phyloP scores from a whole-genome alignment of 2,329 filamentous ascomycete species.

The Cordyceps fumosorosea region DNA sequence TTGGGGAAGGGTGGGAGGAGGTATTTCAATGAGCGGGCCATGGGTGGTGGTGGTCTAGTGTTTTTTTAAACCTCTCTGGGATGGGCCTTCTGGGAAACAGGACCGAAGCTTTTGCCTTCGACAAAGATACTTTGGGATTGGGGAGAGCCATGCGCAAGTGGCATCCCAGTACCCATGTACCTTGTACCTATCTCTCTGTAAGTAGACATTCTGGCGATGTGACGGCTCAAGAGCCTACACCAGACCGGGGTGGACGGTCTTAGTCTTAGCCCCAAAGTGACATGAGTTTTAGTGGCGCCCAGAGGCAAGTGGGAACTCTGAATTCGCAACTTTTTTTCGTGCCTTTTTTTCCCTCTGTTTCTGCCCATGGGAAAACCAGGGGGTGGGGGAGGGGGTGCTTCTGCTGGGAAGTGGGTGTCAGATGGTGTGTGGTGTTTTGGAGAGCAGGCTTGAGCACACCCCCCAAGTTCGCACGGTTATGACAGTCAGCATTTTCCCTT shows the following conservation, averaged over 20 bases:
- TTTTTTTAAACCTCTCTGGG: constrained; percentile 2
- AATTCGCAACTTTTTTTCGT: constrained; percentile 2
- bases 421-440: background rate
- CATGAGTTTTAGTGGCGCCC: constrained; percentile 12
- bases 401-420: background rate
- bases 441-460: background rate
- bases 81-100: constrained; percentile 11
- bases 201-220: background rate
- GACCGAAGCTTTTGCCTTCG: constrained; percentile 2
- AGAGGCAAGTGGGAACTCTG: constrained; percentile 8
- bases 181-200: background rate
- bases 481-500: background rate
- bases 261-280: constrained; percentile 7
- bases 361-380: background rate
- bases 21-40: constrained; percentile 31
- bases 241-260: background rate
- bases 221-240: background rate
- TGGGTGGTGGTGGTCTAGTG: constrained; percentile 6
- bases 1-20: constrained; percentile 28
- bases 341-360: background rate
- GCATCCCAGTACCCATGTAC: background rate
- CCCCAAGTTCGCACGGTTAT: background rate
- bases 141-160: constrained; percentile 5
- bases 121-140: constrained; percentile 2
- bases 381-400: background rate